Conservation (phyloP, 2,329 filamentous ascomycete species). For the Diplodia sapinea region DNA sequence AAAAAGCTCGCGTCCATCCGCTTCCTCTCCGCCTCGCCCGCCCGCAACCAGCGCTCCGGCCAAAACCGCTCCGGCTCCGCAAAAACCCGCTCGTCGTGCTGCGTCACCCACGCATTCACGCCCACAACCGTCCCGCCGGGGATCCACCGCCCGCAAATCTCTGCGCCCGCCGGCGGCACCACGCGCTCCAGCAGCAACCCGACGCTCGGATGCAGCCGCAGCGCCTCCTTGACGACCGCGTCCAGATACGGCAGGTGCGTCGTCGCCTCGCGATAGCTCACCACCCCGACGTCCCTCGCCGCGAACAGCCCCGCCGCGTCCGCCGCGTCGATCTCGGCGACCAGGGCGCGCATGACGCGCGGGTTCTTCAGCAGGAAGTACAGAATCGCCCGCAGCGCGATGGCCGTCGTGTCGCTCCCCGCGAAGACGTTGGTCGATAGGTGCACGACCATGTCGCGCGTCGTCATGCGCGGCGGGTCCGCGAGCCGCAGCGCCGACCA, state of each 20-base stretch:
- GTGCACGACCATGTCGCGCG: slow-evolving; percentile 45
- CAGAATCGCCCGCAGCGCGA: slow-evolving; percentile 44
- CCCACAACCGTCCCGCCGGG: slow-evolving; percentile 42
- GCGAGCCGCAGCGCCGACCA: slow-evolving; percentile 43
- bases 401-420: slow-evolving; percentile 47
- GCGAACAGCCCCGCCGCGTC: slow-evolving; percentile 33
- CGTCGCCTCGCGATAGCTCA: slow-evolving; percentile 35
- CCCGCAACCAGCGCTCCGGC: slow-evolving; percentile 33
- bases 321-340: slow-evolving; percentile 38
- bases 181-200: slow-evolving; percentile 43
- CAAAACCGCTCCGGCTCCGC: slow-evolving; percentile 26
- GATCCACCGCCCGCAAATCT: slow-evolving; percentile 36
- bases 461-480: slow-evolving; percentile 43
- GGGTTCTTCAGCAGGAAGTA: slow-evolving; percentile 42
- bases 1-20: slow-evolving; percentile 31
- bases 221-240: slow-evolving; percentile 55
- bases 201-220: slow-evolving; percentile 52
- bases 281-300: slow-evolving; percentile 27
- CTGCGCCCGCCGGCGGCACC: slow-evolving; percentile 40
- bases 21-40: background rate
- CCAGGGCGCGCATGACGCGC: slow-evolving; percentile 35
- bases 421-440: slow-evolving; percentile 46
- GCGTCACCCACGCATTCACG: slow-evolving; percentile 41
- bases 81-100: slow-evolving; percentile 30
- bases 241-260: slow-evolving; percentile 51